phyloP scores from a whole-genome alignment of 2,329 filamentous ascomycete genomes.

The Fusarium sublunatum region DNA sequence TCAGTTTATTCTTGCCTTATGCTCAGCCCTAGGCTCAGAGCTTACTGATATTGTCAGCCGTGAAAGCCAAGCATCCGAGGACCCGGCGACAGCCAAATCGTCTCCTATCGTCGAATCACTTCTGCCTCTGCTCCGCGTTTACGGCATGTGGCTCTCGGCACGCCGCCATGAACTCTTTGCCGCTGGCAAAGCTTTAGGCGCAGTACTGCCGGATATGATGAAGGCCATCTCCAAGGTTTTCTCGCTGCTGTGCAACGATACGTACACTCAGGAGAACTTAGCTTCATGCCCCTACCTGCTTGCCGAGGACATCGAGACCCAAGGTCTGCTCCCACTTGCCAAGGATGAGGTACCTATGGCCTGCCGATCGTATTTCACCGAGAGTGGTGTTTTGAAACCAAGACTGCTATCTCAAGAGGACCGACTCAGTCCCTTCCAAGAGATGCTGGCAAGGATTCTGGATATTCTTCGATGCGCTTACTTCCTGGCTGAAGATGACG shows the following conservation, averaged over 20 bases:
- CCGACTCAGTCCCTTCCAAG: slow-evolving; percentile 49
- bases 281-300: slow-evolving; percentile 62
- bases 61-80: slow-evolving; percentile 39
- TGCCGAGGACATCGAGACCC: slow-evolving; percentile 61
- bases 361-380: slow-evolving; percentile 54
- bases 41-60: slow-evolving; percentile 63
- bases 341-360: slow-evolving; percentile 52
- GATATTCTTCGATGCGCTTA: slow-evolving; percentile 63
- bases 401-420: slow-evolving; percentile 50
- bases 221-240: slow-evolving; percentile 59
- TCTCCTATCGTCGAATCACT: slow-evolving; percentile 55
- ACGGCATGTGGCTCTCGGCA: slow-evolving; percentile 64
- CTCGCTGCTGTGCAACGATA: slow-evolving; percentile 59
- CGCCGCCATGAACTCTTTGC: slow-evolving; percentile 59
- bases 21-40: slow-evolving; percentile 76
- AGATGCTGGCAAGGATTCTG: slow-evolving; percentile 60
- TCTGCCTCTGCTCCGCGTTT: slow-evolving; percentile 65
- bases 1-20: slow-evolving; percentile 77
- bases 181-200: slow-evolving; percentile 59
- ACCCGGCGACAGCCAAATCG: slow-evolving; percentile 47
- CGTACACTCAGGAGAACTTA: slow-evolving; percentile 54
- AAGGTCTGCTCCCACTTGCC: slow-evolving; percentile 58
- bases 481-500: slow-evolving; percentile 56
- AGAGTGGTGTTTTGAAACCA: slow-evolving; percentile 54
- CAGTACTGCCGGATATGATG: slow-evolving; percentile 60